Base-by-base conservation (phyloP, 345 rosid species). In the Bruguiera gymnorhiza region DNA sequence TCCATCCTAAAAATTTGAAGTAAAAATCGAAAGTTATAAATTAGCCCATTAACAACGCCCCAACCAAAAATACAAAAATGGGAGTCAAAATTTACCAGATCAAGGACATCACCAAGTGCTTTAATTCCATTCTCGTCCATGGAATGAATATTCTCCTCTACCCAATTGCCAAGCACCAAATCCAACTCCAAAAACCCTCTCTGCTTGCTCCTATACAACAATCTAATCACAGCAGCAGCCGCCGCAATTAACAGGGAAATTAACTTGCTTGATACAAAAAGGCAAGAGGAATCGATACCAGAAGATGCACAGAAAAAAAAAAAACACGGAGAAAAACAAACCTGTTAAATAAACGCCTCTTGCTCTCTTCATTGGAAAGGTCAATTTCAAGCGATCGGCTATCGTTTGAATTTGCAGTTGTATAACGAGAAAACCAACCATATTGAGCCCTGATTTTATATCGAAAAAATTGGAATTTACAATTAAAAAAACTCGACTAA, bases 141-240 rank as follows among this genome's bases (percentile, higher is more conserved):
- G 70, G 91, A 84, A 71, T 81, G 67, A 26, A 92, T 76, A 73
- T 95, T 75, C 58, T 90, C 89, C 72, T 87, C 92, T 60, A 95
- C 99, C 97, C 99, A 92, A 74, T 83, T 88, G 7, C 99, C 99
- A 51, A 95, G 78, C 70, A 92, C 93, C 73, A 92, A 79, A 83
- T 95, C 99, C 81, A 92, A 84, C 73, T 95, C 99, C 74, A 95
- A 72, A 79, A 86, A 87, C 30, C 99, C 99, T 83, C 99, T 80
- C 74, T 95, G 99, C 67, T 76, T 95, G 83, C 99, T 95, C 86
- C 98, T 85, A 79, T 95, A 92, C 81, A 95, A 74, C 79, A 95
- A 68, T 69, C 98, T 94, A 34, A 23, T 24, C 32, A 8, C 20
- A 18, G 50, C 8, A 67, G 6, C 55, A 11, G 18, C 32, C 29